Base-by-base conservation (phyloP, 169 alveolate species). In the Eimeria necatrix region DNA sequence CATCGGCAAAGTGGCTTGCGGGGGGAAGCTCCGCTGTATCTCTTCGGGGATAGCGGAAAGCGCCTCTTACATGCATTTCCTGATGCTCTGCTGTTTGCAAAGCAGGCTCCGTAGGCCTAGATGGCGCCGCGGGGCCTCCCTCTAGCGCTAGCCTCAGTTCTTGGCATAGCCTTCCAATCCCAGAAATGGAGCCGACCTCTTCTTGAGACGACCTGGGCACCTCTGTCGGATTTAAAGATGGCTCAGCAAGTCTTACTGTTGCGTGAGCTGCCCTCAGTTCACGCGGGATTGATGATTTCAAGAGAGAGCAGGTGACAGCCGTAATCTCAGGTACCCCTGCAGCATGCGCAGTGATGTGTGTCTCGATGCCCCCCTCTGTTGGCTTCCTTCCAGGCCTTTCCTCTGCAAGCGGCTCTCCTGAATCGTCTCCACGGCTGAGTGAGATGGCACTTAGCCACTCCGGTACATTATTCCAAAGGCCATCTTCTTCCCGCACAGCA, bases 341-440 rank as follows among this genome's bases (percentile, higher is more conserved):
- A 0, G 91, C 91, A 83, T 83, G 91, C 52, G 91, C 91, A 3
- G 91, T 83, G 91, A 83, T 83, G 78, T 83, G 91, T 4, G 91
- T 52, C 59, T 83, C 91, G 22, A 83, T 59, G 59, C 91, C 91
- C 24, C 91, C 91, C 32, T 83, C 91, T 18, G 91, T 83, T 32
- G 76, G 91, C 10, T 53, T 52, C 78, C 91, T 22, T 20, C 53
- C 10, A 0, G 91, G 78, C 70, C 91, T 46, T 10, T 52, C 26
- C 51, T 59, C 91, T 32, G 76, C 59, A 3, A 83, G n/a, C 46
- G 26, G 12, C 41, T 83, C 91, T 5, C 91, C 76, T 18, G 48
- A 12, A 16, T 83, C 91, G 16, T 83, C 91, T 6, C 78, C 91
- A 26, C 91, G 91, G 14, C 60, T 24, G 46, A 56, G 22, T 12